These are phyloP conservation scores for Pichia inconspicua DNA, from an alignment of 1,139 yeast species.

Conservation along the genomic window DNA sequence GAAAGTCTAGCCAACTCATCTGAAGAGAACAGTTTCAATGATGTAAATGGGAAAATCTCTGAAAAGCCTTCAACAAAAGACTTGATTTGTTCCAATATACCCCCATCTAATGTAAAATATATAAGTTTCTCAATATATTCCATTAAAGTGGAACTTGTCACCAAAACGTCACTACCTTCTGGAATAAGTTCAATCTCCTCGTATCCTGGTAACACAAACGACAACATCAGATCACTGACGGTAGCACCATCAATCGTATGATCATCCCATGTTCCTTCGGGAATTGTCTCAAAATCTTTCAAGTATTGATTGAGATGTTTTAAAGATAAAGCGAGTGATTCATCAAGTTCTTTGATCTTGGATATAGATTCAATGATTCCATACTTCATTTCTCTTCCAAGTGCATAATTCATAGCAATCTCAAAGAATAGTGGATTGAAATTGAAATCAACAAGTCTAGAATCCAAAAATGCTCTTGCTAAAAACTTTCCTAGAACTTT, in stretches of 20 bases:
- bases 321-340: conserved; percentile 54
- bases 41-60: conserved; percentile 70
- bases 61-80: conserved; percentile 80
- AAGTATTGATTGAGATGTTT: conserved; percentile 41
- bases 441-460: conserved; percentile 75
- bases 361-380: conserved; percentile 26
- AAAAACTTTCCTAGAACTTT: conserved; percentile 70
- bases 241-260: conserved; percentile 36
- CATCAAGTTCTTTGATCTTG: conserved; percentile 49
- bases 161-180: conserved; percentile 45
- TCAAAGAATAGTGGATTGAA: conserved; percentile 68
- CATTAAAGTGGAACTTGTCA: conserved; percentile 49
- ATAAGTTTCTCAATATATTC: conserved; percentile 51
- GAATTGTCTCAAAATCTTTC: conserved; percentile 24
- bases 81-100: conserved; percentile 56
- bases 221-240: conserved; percentile 49
- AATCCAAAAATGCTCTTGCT: conserved; percentile 81
- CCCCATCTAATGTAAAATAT: conserved; percentile 56
- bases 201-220: conserved; percentile 74
- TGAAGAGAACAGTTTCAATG: conserved; percentile 65
- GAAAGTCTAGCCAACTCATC: conserved; percentile 63
- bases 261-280: conserved; percentile 20
- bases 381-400: neutral
- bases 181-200: conserved; percentile 48
- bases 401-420: conserved; percentile 28